Evolutionary conservation across 768 basidiomycete genomes (phyloP), one percentile per base, ranked within the genome.

Genomic region (Termitomyces sp.): DNA sequence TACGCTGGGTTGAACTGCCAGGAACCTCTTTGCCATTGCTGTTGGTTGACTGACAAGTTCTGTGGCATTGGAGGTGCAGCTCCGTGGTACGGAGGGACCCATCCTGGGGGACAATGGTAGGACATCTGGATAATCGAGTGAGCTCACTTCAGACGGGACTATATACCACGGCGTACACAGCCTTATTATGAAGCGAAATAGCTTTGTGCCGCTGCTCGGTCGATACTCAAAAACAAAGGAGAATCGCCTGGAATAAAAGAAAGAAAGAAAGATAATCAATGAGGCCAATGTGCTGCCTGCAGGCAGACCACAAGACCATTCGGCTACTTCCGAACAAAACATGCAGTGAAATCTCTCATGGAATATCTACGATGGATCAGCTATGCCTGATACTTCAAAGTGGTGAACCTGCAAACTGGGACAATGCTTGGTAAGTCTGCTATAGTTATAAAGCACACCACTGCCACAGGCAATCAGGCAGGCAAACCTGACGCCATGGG

Each of bases 21-120:
- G 45, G 59, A 70, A 14, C 83, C 83, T 5, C 74, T 72, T 32
- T 79, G 75, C 83, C 83, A 85, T 56, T 78, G 75, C 44, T 76
- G 72, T 1, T 73, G 71, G 55, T 76, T 77, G 5, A 80, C 66
- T 43, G 71, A 68, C 20, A 73, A 61, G 35, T 80, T 79, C 5
- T 76, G 60, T 5, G 86, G 85, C 16, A 77, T 72, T 16, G 86
- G 86, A n/a, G 86, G 85, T 2, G 83, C 83, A 8, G 81, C 78
- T 16, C 75, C 76, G n/a, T 70, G 67, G 52, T 67, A 78, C 0
- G 78, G 78, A 7, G 76, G 77, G 7, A 32, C 36, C 64, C 64
- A 65, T 56, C 64, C 64, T 58, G 58, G 62, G 8, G 62, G 62
- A 50, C 40, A 44, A 36, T 43, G 52, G 53, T 53, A 58, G 43